Percentiles rank a stretch among this genome's conserved stretches.
Evolutionary conservation across 1,284 basidiomycete species (phyloP).

Genomic region (Porphyrellus sp.): DNA sequence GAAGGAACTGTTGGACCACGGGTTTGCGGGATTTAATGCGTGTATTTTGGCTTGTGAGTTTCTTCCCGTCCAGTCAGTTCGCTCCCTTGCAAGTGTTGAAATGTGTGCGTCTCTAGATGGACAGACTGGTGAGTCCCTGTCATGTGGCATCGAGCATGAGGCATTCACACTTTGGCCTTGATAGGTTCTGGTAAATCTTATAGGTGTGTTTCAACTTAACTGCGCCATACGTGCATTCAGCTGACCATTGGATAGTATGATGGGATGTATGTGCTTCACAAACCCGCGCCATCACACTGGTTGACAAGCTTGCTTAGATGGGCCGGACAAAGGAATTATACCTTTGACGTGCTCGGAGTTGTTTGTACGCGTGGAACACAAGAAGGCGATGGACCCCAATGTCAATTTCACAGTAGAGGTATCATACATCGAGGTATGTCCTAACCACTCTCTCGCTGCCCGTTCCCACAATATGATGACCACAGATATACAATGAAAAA

Average conservation of each 20-base stretch:
- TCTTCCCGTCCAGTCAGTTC: neutral
- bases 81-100: constrained; percentile 3
- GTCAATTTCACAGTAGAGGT: constrained; percentile 90
- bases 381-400: constrained; percentile 64
- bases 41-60: constrained; percentile 95
- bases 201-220: constrained; percentile 49
- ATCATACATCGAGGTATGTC: constrained; percentile 87
- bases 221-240: constrained; percentile 1
- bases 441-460: neutral
- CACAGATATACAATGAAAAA: constrained; percentile 96
- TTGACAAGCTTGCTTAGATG: constrained; percentile 54
- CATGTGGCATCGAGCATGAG: neutral
- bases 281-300: constrained; percentile 17
- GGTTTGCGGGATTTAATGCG: constrained; percentile 95
- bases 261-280: constrained; percentile 78
- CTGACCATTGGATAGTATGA: constrained; percentile 67
- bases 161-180: constrained; percentile 13
- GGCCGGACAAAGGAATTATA: constrained; percentile 95
- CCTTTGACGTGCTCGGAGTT: constrained; percentile 93
- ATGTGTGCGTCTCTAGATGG: constrained; percentile 54
- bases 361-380: constrained; percentile 78
- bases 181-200: constrained; percentile 89
- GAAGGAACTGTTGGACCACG: constrained; percentile 90
- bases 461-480: neutral
- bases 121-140: constrained; percentile 68